Evolutionary conservation across 179 eudicot species (phyloP).

Genomic region (Camellia oleifera): DNA sequence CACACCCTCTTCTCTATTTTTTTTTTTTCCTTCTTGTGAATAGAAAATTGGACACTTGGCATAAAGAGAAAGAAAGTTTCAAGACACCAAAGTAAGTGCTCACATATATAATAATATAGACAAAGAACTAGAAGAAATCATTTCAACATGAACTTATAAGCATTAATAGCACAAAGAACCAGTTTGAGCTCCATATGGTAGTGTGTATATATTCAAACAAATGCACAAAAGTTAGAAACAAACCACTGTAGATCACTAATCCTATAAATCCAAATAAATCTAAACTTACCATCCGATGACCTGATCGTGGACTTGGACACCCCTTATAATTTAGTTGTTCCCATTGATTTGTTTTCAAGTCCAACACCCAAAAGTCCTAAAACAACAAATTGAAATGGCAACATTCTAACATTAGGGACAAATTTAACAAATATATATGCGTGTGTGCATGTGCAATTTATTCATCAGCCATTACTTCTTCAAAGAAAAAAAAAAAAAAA

Average conservation of each 20-base stretch:
- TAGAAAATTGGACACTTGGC: too few relatives aligned
- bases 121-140: neutral
- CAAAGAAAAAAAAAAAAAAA: neutral
- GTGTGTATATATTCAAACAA: neutral
- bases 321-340: conserved; percentile 96
- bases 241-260: neutral
- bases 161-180: neutral
- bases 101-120: neutral
- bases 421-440: neutral
- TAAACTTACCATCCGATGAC: conserved; percentile 88
- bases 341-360: conserved; percentile 97
- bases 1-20: too few relatives aligned
- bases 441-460: neutral
- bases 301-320: conserved; percentile 95
- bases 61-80: too few relatives aligned
- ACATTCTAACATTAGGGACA: conserved; percentile 9
- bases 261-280: neutral
- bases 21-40: too few relatives aligned
- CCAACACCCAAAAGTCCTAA: conserved; percentile 95
- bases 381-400: conserved; percentile 5
- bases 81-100: neutral
- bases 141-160: neutral
- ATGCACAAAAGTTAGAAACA: neutral
- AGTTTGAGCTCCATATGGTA: neutral
- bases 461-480: neutral